These are phyloP conservation scores for Crucibulum laeve DNA, from an alignment of 768 basidiomycete genomes.

Conservation along the genomic window DNA sequence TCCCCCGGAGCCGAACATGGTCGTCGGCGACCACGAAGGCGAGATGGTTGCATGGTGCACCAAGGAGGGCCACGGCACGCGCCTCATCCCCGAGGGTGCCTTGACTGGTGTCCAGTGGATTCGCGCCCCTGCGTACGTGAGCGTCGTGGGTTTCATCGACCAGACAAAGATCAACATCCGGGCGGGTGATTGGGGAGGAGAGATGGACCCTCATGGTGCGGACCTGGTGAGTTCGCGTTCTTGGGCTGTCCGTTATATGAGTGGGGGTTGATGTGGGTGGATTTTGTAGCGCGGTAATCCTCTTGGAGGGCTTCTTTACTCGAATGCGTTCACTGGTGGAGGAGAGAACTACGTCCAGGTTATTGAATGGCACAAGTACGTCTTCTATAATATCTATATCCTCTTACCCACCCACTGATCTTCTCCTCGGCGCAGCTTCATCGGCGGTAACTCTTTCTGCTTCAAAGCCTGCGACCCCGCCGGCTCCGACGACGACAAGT, in stretches of 20 bases:
- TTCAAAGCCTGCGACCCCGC: slow-evolving; percentile 64
- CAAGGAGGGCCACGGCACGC: slow-evolving; percentile 65
- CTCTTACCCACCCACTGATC: background rate
- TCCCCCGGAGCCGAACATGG: slow-evolving; percentile 41
- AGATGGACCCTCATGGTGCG: slow-evolving; percentile 74
- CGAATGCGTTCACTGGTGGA: slow-evolving; percentile 42
- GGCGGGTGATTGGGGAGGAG: slow-evolving; percentile 62
- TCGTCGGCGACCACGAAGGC: slow-evolving; percentile 64
- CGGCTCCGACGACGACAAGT: slow-evolving; percentile 36
- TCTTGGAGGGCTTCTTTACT: slow-evolving; percentile 66
- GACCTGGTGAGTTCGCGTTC: slow-evolving; percentile 32
- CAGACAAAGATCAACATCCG: slow-evolving; percentile 54
- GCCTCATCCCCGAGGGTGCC: slow-evolving; percentile 66
- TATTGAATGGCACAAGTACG: slow-evolving; percentile 65
- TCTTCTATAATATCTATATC: background rate
- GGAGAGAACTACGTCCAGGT: slow-evolving; percentile 49
- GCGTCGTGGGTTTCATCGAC: slow-evolving; percentile 60
- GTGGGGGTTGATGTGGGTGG: background rate
- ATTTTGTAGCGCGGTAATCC: slow-evolving; percentile 65
- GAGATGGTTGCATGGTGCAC: slow-evolving; percentile 76
- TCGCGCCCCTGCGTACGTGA: slow-evolving; percentile 53
- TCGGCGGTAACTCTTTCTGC: slow-evolving; percentile 59
- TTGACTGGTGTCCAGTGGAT: slow-evolving; percentile 63
- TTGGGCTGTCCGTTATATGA: too few species aligned
- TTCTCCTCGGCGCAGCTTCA: slow-evolving; percentile 42